Evolutionary conservation across 2,329 filamentous ascomycete genomes (phyloP).

Genomic region (Xylaria digitata): DNA sequence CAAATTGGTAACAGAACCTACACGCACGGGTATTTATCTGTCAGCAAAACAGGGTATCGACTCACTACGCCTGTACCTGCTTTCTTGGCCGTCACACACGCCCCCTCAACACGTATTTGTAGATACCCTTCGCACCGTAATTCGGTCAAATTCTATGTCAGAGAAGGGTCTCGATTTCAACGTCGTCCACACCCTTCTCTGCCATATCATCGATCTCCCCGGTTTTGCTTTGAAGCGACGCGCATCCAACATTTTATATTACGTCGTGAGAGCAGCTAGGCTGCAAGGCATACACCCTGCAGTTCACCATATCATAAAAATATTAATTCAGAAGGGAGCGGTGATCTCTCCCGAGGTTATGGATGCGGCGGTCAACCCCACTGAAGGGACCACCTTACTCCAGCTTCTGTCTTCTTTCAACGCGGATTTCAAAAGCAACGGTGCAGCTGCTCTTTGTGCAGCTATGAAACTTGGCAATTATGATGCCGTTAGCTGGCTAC

Average conservation of each 20-base stretch:
- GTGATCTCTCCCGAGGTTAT: not conserved
- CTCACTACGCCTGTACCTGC: conserved; percentile 4
- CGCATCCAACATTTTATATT: not conserved
- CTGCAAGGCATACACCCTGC: not conserved
- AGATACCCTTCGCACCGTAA: not conserved
- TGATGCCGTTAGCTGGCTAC: conserved; percentile 4
- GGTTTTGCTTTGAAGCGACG: not conserved
- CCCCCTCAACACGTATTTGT: not conserved
- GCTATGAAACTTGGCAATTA: conserved; percentile 5
- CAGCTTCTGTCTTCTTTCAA: not conserved
- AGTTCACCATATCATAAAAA: not conserved
- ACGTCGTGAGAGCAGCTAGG: not conserved
- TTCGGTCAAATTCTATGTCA: too few relatives aligned
- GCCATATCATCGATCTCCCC: not conserved
- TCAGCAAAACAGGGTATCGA: conserved; percentile 7
- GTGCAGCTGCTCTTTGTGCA: conserved; percentile 1
- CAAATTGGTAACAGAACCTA: not conserved
- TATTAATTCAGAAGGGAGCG: not conserved
- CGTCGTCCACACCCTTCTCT: conserved; percentile 3
- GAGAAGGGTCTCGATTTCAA: not conserved
- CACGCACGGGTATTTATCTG: not conserved
- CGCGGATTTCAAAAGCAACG: conserved; percentile 6
- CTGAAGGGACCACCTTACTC: conserved; percentile 3
- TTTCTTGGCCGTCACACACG: not conserved
- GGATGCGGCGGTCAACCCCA: not conserved